Base-by-base conservation (phyloP, 768 basidiomycete species). In the Pleurotus salmoneostramineus region DNA sequence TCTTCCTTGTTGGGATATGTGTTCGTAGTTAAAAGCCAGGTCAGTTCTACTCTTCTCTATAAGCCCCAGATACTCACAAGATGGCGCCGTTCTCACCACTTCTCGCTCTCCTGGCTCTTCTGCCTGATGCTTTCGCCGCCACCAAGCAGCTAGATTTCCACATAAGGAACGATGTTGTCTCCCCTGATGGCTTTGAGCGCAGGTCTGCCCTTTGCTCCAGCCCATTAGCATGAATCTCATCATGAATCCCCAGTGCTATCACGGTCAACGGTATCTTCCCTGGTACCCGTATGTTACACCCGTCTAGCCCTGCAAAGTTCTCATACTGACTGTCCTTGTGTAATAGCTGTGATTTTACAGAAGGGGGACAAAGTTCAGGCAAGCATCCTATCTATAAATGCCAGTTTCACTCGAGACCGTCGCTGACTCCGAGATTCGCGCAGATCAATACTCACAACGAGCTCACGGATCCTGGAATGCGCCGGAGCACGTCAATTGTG, bases 401-500 rank as follows among this genome's bases (percentile, higher is more conserved):
- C 3, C 21, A 27, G 2, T 27, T 27, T 27, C 21, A 3, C 21
- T 27, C 21, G 21, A 27, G 21, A 27, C 21, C 21, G 2, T 27
- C 21, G 21, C 21, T 27, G 21, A 27, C 21, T n/a, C n/a, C n/a
- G 21, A 27, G 21, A 27, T 27, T 27, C 21, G 21, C 21, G 21
- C 21, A 27, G 21, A 27, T 27, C 21, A 77, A 78, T 58, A 76
- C 80, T 14, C 63, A 64, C 45, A 74, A 81, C 58, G 35, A 68
- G 7, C 64, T 81, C 50, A 69, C 64, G 4, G 73, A 80, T 49
- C 59, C 61, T 5, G 68, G 72, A 12, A 75, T 75, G 73, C 61
- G 74, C 40, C 68, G 66, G n/a, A 71, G 67, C 21, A 79, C 77
- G 5, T 76, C 75, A 6, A 66, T 79, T 50, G 77, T 77, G 65